Evolutionary conservation across 2,329 filamentous ascomycete species (phyloP), one percentile per base, ranked within the genome.

Genomic region (Nemania sp.): DNA sequence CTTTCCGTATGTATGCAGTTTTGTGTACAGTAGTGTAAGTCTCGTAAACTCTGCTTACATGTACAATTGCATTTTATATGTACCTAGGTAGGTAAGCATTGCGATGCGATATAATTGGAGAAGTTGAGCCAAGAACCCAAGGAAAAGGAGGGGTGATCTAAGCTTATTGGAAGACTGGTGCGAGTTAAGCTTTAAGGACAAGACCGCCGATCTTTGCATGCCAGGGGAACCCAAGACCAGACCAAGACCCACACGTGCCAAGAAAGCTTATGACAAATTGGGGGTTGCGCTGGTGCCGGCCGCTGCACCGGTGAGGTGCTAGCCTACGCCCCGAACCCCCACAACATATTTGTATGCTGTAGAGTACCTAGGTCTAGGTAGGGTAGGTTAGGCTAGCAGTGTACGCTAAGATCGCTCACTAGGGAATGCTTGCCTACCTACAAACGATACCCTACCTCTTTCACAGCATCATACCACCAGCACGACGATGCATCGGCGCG

Each of bases 251-350:
- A 4, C 26, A 47, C 38, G 24, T 61, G 62, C 53, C 67, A 66
- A 61, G 59, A 38, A 62, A 60, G 62, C 65, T 60, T 65, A 63
- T 68, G 66, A 70, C 68, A 68, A 67, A 70, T 70, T 55, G 27
- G 53, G 52, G 52, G 29, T 32, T 29, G 41, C n/a, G n/a, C 32
- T 45, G 51, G 24, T 58, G 54, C 41, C 38, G 61, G 61, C 22
- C 49, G 47, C 47, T 47, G 32, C 26, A 53, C 27, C 20, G 24
- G 27, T 59, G 35, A 41, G 35, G 35, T 41, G 35, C 35, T 41
- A 41, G 43, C 41, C 43, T 22, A 47, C 18, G 15, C 18, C 43
- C 43, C 5, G 29, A 32, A 32, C 13, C 43, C 18, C 43, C 43
- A 47, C 43, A 3, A 47, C 11, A 32, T 3, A 47, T 22, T 22